Evolutionary conservation across 257 asterid species (phyloP).

Genomic region (Nicotiana tomentosiformis): DNA sequence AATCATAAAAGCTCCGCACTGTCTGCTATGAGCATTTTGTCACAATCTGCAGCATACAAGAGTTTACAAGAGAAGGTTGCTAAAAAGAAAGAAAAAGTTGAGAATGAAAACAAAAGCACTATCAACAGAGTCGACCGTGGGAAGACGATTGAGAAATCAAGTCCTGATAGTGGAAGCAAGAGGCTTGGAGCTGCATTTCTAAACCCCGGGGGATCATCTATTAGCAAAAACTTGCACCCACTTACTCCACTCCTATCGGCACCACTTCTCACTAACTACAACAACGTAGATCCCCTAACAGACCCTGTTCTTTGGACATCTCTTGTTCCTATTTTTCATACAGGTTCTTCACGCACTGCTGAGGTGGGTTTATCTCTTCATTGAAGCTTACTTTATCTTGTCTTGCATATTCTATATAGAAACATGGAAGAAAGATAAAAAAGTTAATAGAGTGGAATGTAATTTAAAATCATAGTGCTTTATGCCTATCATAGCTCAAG

Average conservation of each 20-base stretch:
- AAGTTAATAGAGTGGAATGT: neutral
- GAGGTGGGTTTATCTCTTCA: conserved; percentile 52
- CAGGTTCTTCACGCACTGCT: conserved; percentile 57
- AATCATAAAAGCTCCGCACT: conserved; percentile 41
- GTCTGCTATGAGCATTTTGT: conserved; percentile 78
- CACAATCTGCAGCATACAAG: conserved; percentile 72
- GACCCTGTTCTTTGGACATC: conserved; percentile 86
- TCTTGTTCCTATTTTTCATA: conserved; percentile 62
- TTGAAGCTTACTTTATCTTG: neutral
- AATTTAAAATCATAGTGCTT: neutral
- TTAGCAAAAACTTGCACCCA: conserved; percentile 54
- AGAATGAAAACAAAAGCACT: conserved; percentile 59
- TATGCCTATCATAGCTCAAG: no score
- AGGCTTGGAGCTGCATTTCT: conserved; percentile 55
- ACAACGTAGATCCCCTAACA: conserved; percentile 57
- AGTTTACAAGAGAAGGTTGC: conserved; percentile 67
- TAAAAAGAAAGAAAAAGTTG: conserved; percentile 57
- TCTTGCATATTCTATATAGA: neutral
- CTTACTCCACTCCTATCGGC: conserved; percentile 69
- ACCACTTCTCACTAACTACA: conserved; percentile 73
- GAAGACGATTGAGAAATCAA: conserved; percentile 52
- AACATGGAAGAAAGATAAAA: neutral
- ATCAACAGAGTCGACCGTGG: conserved; percentile 47
- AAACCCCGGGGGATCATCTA: conserved; percentile 51
- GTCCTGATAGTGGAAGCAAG: conserved; percentile 50